Base-by-base conservation (phyloP, 2,329 filamentous ascomycete species). In the Colletotrichum falcatum region DNA sequence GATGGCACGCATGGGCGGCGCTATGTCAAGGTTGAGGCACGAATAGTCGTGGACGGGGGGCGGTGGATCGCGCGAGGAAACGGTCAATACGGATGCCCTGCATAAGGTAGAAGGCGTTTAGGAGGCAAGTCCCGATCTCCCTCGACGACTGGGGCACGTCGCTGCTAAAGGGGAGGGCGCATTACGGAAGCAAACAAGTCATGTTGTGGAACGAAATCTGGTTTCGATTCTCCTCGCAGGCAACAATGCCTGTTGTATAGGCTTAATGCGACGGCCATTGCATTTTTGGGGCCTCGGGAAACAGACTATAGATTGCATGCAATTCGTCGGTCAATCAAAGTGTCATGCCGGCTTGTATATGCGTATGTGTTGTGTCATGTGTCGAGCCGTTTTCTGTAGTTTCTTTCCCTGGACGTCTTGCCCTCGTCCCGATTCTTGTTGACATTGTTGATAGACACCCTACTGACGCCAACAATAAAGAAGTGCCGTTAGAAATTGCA, bases 21-120 rank as follows among this genome's bases (percentile, higher is more conserved):
- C 37, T 55, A 39, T 44, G 54, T 37, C 30, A 46, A 46, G 28
- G 16, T 46, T 18, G 44, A 69, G 54, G 44, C 44, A 51, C 35
- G 28, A 48, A 11, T 49, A 28, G 59, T 7, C 28, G 53, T 8
- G 56, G 63, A 56, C 30, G n/a, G 64, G 42, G 39, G 39, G 39
- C 9, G 30, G 59, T 30, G 46, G 44, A 63, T 53, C 28, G 67
- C 58, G 64, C 62, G 46, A 28, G 20, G 64, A 35, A 53, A 53
- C 33, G 37, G 48, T 63, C 53, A 39, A 63, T 20, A 54, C 48
- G 64, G 67, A 62, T 71, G 68, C 53, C 59, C 64, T 68, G 68
- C 68, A 71, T 71, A 68, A 68, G 53, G 51, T 68, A 71, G 65
- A 71, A 58, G 68, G 68, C 68, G 68, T 71, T 71, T 58, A 63